These are phyloP conservation scores for Pyrenula massariospora DNA, from an alignment of 495 filamentous ascomycete species.

Conservation along the genomic window DNA sequence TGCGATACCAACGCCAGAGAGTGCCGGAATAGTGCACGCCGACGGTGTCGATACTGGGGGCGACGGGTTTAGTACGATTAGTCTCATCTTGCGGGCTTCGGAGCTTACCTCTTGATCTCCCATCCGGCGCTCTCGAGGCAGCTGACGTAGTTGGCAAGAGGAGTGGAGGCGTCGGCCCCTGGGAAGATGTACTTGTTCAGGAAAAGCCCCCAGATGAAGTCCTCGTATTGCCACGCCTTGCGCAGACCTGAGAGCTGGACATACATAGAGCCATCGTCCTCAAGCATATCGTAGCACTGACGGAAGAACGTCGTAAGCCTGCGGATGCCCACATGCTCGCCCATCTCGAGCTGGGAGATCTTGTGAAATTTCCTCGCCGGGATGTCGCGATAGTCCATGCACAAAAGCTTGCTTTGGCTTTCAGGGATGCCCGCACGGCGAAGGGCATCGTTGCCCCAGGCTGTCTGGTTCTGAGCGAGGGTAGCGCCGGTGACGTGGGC, in stretches of 20 bases:
- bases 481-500: conserved; percentile 70
- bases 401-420: conserved; percentile 62
- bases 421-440: conserved; percentile 56
- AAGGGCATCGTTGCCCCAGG: conserved; percentile 68
- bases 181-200: conserved; percentile 93
- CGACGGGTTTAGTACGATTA: not conserved
- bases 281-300: conserved; percentile 74
- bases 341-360: conserved; percentile 86
- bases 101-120: conserved; percentile 29
- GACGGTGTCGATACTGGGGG: conserved; percentile 32
- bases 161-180: conserved; percentile 75
- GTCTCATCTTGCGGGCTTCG: too few species aligned
- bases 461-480: conserved; percentile 72
- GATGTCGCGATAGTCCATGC: conserved; percentile 80
- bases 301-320: conserved; percentile 55
- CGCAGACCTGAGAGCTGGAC: conserved; percentile 74
- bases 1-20: conserved; percentile 44
- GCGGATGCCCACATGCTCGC: conserved; percentile 77
- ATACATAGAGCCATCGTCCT: conserved; percentile 77
- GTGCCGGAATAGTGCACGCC: conserved; percentile 46
- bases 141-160: conserved; percentile 60
- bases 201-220: conserved; percentile 77
- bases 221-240: conserved; percentile 81
- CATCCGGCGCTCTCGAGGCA: conserved; percentile 66
- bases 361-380: conserved; percentile 63